These are phyloP conservation scores for Heliocybe sulcata DNA, from an alignment of 1,284 basidiomycete genomes.

Conservation along the genomic window DNA sequence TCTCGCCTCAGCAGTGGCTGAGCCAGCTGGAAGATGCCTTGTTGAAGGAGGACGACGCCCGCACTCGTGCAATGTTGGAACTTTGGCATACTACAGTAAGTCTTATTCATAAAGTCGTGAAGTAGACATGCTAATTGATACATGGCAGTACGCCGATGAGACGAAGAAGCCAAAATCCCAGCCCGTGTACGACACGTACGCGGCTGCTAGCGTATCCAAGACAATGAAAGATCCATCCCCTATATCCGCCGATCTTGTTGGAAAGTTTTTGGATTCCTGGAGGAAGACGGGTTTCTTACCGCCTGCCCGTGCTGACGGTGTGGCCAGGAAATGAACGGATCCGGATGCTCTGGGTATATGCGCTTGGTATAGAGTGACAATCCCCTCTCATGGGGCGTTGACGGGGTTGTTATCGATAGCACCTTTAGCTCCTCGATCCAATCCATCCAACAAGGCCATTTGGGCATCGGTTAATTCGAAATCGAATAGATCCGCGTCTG, in stretches of 20 bases:
- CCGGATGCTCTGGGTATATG: too few species aligned
- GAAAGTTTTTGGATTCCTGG: background rate
- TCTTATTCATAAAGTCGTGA: background rate
- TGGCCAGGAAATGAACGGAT: too few species aligned
- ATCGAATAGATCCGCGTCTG: background rate
- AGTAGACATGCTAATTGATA: too few species aligned
- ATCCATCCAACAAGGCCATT: background rate
- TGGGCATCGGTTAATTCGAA: background rate
- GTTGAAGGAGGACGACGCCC: background rate
- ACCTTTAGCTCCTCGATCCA: background rate
- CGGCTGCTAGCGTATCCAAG: background rate
- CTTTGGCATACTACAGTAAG: background rate
- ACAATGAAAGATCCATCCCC: background rate
- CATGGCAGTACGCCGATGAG: background rate
- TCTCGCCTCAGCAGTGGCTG: background rate
- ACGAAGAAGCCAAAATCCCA: background rate
- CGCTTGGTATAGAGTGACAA: background rate
- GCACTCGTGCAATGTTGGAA: background rate
- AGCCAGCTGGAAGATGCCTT: background rate
- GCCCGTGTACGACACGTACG: background rate
- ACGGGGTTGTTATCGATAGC: background rate
- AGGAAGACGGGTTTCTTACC: background rate
- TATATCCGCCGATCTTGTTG: background rate
- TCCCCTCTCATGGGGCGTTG: background rate
- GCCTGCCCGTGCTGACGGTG: too few species aligned